Percentiles rank a stretch among this genome's conserved stretches.
Evolutionary conservation across 805 yeast genomes (phyloP).

Genomic region (Clavispora phyllophila): DNA sequence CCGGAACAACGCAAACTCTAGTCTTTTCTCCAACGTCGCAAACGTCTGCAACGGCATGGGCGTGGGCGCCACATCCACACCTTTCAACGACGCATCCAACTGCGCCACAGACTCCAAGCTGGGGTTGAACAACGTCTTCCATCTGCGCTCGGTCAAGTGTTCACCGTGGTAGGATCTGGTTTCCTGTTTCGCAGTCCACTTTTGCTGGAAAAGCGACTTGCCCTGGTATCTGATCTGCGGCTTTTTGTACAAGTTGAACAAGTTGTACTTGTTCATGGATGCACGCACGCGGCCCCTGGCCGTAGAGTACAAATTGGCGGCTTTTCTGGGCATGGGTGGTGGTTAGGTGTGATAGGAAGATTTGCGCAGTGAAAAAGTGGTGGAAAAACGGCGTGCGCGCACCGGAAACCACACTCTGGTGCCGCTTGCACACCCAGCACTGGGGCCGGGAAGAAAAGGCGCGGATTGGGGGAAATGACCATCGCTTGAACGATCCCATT

Average conservation of each 20-base stretch:
- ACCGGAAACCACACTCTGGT: neutral
- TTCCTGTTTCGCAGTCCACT: conserved; percentile 87
- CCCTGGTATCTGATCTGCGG: conserved; percentile 48
- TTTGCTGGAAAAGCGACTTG: conserved; percentile 81
- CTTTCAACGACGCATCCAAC: conserved; percentile 72
- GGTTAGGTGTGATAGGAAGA: conserved; percentile 1
- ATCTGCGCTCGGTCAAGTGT: conserved; percentile 76
- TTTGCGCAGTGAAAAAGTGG: conserved; percentile 3
- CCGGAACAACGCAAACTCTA: conserved; percentile 87
- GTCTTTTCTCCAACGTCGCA: conserved; percentile 81
- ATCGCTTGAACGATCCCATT: too few species aligned
- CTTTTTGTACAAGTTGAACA: conserved; percentile 83
- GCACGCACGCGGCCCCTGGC: conserved; percentile 75
- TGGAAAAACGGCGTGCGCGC: conserved; percentile 13
- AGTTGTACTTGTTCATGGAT: conserved; percentile 85
- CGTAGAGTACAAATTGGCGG: conserved; percentile 51
- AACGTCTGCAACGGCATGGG: conserved; percentile 86
- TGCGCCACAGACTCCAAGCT: conserved; percentile 83
- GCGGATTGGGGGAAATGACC: too few species aligned
- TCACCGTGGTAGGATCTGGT: conserved; percentile 96
- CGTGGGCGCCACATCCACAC: conserved; percentile 52
- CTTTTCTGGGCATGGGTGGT: conserved; percentile 53
- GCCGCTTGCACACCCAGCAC: too few species aligned
- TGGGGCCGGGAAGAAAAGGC: too few species aligned
- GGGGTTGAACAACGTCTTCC: conserved; percentile 66